These are phyloP conservation scores for Calycina marina DNA, from an alignment of 2,329 filamentous ascomycete genomes.

Conservation along the genomic window DNA sequence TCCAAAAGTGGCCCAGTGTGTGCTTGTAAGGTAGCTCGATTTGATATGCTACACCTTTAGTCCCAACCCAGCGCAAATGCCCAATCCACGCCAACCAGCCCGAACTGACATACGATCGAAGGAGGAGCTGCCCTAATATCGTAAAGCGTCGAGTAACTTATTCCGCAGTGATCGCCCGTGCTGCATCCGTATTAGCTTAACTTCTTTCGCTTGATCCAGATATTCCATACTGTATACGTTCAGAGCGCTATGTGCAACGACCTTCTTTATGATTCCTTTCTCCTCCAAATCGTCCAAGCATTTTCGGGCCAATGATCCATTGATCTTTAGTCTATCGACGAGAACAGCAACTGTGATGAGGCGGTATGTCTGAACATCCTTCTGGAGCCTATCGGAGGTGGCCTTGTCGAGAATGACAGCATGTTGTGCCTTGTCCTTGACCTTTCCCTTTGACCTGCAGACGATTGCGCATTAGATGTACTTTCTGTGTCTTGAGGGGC, in stretches of 20 bases:
- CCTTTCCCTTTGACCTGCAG: slow-evolving; percentile 47
- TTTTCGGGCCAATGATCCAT: slow-evolving; percentile 86
- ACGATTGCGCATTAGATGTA: neutral
- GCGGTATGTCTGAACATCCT: slow-evolving; percentile 99
- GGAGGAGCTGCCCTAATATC: slow-evolving; percentile 20
- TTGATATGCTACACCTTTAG: slow-evolving; percentile 23
- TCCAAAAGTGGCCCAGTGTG: neutral
- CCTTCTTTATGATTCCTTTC: slow-evolving; percentile 96
- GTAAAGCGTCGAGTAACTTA: slow-evolving; percentile 19
- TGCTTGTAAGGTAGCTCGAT: neutral
- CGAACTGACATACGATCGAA: slow-evolving; percentile 14
- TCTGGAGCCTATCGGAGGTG: slow-evolving; percentile 96
- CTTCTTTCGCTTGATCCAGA: neutral
- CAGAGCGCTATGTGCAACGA: slow-evolving; percentile 92
- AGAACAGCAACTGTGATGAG: slow-evolving; percentile 97
- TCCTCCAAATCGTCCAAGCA: slow-evolving; percentile 89
- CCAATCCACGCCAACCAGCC: slow-evolving; percentile 19
- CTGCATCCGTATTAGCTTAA: slow-evolving; percentile 28
- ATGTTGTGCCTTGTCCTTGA: slow-evolving; percentile 99
- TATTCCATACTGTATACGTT: slow-evolving; percentile 80
- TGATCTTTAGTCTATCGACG: slow-evolving; percentile 99
- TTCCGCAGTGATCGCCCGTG: slow-evolving; percentile 41
- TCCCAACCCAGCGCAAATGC: slow-evolving; percentile 21
- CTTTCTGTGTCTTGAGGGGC: too few relatives aligned
- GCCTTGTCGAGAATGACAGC: slow-evolving; percentile 97